Evolutionary conservation across 768 basidiomycete species (phyloP), one percentile per base, ranked within the genome.

Genomic region (Bullera alba): DNA sequence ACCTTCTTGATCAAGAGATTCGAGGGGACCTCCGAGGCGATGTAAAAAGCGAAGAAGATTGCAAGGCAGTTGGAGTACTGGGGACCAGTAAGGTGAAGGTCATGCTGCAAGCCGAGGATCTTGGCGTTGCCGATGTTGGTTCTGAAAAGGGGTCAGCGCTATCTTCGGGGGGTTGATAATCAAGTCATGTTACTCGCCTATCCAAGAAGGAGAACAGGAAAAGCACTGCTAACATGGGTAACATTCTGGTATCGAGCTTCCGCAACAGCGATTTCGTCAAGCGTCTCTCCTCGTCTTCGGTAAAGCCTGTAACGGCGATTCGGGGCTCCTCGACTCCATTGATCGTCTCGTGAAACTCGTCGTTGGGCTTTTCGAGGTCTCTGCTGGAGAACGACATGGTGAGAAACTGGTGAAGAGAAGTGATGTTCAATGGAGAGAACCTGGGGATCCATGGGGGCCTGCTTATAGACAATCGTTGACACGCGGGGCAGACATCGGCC

Each of bases 11-110:
- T 49, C 23, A 63, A 22, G 16, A 61, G 50, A 39, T 67, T 67
- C 16, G 62, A 58, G 42, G 59, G 42, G 19, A 54, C 54, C 47
- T 63, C 63, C 26, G 46, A 46, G 23, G 59, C 58, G 54, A 57
- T 58, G 30, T 63, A 63, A 49, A 61, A 58, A 16, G 58, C 65
- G 35, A 63, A 67, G 47, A 67, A 67, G 42, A 67, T 61, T 30
- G 65, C 54, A 10, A 62, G 51, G 29, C 48, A 61, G 30, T 46
- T 25, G 4, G 49, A 30, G 38, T 67, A 63, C 46, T 63, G 51
- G 4, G 37, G 34, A 22, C 50, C 48, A 38, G 42, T 35, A 26
- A 61, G 36, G 5, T 50, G 21, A 2, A 61, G 50, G 35, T 61
- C 60, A 6, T 42, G 50, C 5, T 36, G 29, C 10, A 61, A 23